Conservation (phyloP, 495 filamentous ascomycete genomes). For the Penicillium goetzii region DNA sequence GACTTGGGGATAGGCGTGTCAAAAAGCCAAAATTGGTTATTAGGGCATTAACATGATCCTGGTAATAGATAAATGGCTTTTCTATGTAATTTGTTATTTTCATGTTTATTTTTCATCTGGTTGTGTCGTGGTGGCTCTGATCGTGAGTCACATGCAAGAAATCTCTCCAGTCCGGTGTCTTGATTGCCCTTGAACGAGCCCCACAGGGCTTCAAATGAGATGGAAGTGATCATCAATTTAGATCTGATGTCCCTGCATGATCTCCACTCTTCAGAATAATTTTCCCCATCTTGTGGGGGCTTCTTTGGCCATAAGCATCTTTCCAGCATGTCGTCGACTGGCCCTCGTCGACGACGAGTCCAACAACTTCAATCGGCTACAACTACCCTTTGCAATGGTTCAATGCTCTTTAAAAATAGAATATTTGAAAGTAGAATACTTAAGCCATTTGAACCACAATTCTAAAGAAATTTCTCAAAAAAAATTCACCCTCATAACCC, state of each 20-base stretch:
- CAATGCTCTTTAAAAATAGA: not conserved
- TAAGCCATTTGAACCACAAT: not conserved
- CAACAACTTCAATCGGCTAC: not conserved
- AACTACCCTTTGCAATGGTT: not conserved
- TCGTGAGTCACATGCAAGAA: not conserved
- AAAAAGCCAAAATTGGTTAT: not conserved
- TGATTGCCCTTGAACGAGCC: not conserved
- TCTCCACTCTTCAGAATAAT: not conserved
- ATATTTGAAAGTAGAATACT: not conserved
- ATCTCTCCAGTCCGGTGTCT: not conserved
- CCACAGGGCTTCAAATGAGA: not conserved
- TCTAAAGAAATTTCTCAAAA: not conserved
- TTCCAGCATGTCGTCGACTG: not conserved
- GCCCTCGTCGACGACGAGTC: not conserved
- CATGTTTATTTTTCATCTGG: not conserved
- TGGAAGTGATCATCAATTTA: not conserved
- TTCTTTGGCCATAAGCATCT: not conserved
- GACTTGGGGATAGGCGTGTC: constrained; percentile 1
- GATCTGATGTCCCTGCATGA: not conserved
- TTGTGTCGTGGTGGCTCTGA: not conserved
- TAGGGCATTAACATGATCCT: not conserved
- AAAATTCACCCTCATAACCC: constrained; percentile 8
- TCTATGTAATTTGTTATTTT: not conserved
- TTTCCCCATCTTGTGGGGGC: not conserved
- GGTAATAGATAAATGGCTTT: not conserved